phyloP scores from a whole-genome alignment of 331 rosid species.

The Acacia concinna region DNA sequence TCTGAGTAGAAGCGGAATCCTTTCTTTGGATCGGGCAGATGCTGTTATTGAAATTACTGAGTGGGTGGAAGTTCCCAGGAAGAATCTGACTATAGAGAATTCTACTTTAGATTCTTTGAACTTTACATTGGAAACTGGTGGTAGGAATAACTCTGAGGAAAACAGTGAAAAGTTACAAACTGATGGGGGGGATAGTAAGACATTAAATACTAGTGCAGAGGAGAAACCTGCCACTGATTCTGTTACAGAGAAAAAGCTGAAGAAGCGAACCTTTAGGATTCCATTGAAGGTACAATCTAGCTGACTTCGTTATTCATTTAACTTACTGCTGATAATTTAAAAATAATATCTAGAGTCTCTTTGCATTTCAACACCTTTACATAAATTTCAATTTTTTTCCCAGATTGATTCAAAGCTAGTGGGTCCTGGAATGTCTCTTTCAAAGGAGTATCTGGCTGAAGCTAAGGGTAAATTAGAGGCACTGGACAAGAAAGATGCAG shows the following conservation, averaged over 20 bases:
- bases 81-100: slow-evolving; percentile 70
- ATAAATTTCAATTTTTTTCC: slow-evolving; percentile 17
- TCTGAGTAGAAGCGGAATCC: slow-evolving; percentile 89
- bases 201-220: slow-evolving; percentile 50
- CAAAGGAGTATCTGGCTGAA: slow-evolving; percentile 72
- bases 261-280: slow-evolving; percentile 81
- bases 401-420: slow-evolving; percentile 74
- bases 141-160: slow-evolving; percentile 57
- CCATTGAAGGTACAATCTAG: slow-evolving; percentile 70
- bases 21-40: slow-evolving; percentile 92
- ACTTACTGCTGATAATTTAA: slow-evolving; percentile 16
- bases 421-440: slow-evolving; percentile 66
- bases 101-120: slow-evolving; percentile 63
- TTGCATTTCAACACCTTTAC: slow-evolving; percentile 8
- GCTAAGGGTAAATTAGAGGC: slow-evolving; percentile 75
- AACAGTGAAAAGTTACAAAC: slow-evolving; percentile 48
- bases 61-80: slow-evolving; percentile 91
- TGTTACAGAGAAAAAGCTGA: slow-evolving; percentile 73
- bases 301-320: not conserved
- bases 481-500: slow-evolving; percentile 80
- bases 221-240: slow-evolving; percentile 51
- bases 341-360: slow-evolving; percentile 7
- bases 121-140: slow-evolving; percentile 56
- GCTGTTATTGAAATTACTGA: slow-evolving; percentile 87
- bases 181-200: slow-evolving; percentile 49